Evolutionary conservation across 257 asterid species (phyloP), one percentile per base, ranked within the genome.

Genomic region (Solanum verrucosum): DNA sequence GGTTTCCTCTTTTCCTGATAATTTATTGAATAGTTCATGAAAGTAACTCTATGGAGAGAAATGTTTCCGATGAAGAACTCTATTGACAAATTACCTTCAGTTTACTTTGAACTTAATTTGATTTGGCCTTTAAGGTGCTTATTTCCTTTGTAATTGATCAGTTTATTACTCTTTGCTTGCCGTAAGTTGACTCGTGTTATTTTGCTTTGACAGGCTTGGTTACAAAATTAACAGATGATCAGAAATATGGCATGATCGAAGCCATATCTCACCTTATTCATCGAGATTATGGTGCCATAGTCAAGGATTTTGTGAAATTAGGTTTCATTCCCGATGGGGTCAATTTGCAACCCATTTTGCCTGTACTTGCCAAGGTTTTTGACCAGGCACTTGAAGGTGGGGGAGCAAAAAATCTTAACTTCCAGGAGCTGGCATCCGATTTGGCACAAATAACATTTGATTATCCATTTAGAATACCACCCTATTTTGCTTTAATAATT

Each of bases 361-460:
- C 99, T 71, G 99, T 97, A 74, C 94, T 97, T 88, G 99, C 98
- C 88, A 97, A 96, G 94, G 99, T 97, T 88, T 97, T 97, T 84
- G 99, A 97, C 89, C 99, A 97, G 94, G 99, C 99, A 79, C 98
- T 97, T 42, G 99, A 96, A 91, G 99, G 99, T 42, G 99, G 99
- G 42, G 99, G 99, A 63, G 99, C 99, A 27, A 97, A 97, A 91
- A 95, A 94, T 83, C 89, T 97, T 77, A 97, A 97, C 93, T 97
- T 97, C 89, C 99, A 96, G 93, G 99, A 97, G 93, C 90, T 97
- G 89, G 99, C 99, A 68, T 90, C 99, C 38, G 99, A 97, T 92
- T 92, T 97, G 90, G 99, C 99, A 85, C 99, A 97, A 88, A 97
- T 97, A 90, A 97, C 99, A 42, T 97, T 97, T 86, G 99, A 97